These are phyloP conservation scores for Aspergillus saccharolyticus DNA, from an alignment of 495 filamentous ascomycete species.

Conservation along the genomic window DNA sequence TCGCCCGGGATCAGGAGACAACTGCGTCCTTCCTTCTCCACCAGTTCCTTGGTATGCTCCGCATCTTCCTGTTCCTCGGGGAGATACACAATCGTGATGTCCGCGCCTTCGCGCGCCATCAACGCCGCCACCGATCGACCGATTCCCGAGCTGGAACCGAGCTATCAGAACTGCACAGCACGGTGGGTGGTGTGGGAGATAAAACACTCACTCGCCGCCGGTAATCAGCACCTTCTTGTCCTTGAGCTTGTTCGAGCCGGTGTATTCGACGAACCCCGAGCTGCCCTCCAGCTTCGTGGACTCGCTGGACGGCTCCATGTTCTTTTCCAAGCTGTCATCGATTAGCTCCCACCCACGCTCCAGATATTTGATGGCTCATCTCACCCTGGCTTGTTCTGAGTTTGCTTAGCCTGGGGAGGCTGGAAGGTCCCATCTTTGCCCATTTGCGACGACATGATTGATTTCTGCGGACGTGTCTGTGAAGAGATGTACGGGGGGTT, in stretches of 20 bases:
- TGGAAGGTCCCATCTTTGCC: conserved; percentile 22
- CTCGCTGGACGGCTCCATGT: conserved; percentile 17
- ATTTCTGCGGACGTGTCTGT: background rate
- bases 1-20: conserved; percentile 47
- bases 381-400: conserved; percentile 25
- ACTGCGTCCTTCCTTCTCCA: conserved; percentile 41
- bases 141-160: conserved; percentile 42
- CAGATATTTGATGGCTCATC: too few species aligned
- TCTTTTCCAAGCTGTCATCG: conserved; percentile 18
- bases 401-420: conserved; percentile 17
- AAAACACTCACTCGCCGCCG: conserved; percentile 44
- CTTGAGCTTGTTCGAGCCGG: conserved; percentile 43
- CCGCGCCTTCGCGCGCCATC: conserved; percentile 52
- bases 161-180: background rate
- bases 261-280: conserved; percentile 38
- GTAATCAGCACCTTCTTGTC: conserved; percentile 52
- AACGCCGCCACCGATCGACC: conserved; percentile 51
- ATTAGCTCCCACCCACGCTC: too few species aligned
- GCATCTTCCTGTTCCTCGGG: conserved; percentile 52
- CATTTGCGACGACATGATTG: conserved; percentile 22
- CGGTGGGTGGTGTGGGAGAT: too few species aligned
- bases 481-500: background rate
- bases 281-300: conserved; percentile 28
- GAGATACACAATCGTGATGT: conserved; percentile 51
- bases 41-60: conserved; percentile 47